phyloP scores from a whole-genome alignment of 2,329 filamentous ascomycete species.

The Didymella segeticola region DNA sequence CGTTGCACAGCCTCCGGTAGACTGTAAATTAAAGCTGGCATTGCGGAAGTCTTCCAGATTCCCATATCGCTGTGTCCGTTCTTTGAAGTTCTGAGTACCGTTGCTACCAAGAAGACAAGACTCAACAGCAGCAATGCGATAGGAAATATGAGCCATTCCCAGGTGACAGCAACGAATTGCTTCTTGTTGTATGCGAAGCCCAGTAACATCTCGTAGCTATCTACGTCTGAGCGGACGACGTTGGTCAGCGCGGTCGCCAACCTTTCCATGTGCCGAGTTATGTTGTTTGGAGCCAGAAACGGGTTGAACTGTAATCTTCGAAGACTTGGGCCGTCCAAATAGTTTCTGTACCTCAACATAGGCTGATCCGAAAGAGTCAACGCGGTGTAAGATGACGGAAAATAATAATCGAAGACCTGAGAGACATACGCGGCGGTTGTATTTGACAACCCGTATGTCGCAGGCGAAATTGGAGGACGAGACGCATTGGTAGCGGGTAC shows the following conservation, averaged over 20 bases:
- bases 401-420: constrained; percentile 17
- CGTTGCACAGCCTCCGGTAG: constrained; percentile 20
- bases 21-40: constrained; percentile 32
- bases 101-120: constrained; percentile 30
- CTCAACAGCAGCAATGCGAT: constrained; percentile 29
- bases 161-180: constrained; percentile 25
- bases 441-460: background rate
- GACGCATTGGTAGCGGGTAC: too few species aligned
- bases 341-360: constrained; percentile 8
- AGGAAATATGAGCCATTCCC: constrained; percentile 42
- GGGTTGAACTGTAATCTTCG: constrained; percentile 7
- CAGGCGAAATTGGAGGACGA: too few species aligned
- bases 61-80: constrained; percentile 11
- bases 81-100: constrained; percentile 32
- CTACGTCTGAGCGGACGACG: constrained; percentile 18
- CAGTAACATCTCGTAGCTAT: background rate
- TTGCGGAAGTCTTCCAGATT: constrained; percentile 41
- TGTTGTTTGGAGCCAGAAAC: constrained; percentile 29
- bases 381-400: constrained; percentile 18
- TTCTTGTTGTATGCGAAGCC: constrained; percentile 23
- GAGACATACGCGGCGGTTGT: background rate
- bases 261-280: constrained; percentile 28
- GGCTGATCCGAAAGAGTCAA: background rate
- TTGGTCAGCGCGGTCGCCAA: constrained; percentile 31
- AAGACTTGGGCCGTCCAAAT: background rate